Evolutionary conservation across 331 rosid genomes (phyloP).

Genomic region (Quercus tomentella): DNA sequence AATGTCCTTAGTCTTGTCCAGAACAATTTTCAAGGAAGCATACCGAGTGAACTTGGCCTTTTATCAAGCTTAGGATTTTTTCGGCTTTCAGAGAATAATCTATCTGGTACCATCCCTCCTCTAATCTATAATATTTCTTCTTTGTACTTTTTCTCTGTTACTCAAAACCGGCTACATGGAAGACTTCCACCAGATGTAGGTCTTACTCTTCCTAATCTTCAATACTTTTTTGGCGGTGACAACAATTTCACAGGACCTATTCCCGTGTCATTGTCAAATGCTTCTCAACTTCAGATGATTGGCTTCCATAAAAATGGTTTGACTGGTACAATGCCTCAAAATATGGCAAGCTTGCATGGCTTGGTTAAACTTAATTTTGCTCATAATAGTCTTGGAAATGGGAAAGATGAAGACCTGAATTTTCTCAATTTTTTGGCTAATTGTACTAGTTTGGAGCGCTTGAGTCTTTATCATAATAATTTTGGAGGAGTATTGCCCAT

Average conservation of each 20-base stretch:
- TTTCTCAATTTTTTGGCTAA: no score
- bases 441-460: no score
- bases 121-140: no score
- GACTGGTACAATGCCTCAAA: slow-evolving; percentile 3
- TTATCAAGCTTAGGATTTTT: no score
- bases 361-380: rapidly evolving
- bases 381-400: no score
- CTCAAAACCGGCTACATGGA: no score
- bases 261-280: slow-evolving; percentile 2
- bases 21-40: no score
- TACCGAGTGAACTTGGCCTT: rapidly evolving
- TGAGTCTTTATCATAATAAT: rapidly evolving
- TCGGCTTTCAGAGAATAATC: rapidly evolving
- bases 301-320: slow-evolving; percentile 7
- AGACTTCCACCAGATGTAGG: no score
- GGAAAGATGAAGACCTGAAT: no score
- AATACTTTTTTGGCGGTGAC: background rate
- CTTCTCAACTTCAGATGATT: background rate
- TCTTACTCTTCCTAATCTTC: no score
- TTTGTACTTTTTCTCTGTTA: rapidly evolving
- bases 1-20: rapidly evolving
- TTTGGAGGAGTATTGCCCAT: no score
- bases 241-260: slow-evolving; percentile 11
- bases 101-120: no score
- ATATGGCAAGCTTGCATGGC: slow-evolving; percentile 1